Evolutionary conservation across 2,329 filamentous ascomycete species (phyloP).

Genomic region (Xylariaceae sp.): DNA sequence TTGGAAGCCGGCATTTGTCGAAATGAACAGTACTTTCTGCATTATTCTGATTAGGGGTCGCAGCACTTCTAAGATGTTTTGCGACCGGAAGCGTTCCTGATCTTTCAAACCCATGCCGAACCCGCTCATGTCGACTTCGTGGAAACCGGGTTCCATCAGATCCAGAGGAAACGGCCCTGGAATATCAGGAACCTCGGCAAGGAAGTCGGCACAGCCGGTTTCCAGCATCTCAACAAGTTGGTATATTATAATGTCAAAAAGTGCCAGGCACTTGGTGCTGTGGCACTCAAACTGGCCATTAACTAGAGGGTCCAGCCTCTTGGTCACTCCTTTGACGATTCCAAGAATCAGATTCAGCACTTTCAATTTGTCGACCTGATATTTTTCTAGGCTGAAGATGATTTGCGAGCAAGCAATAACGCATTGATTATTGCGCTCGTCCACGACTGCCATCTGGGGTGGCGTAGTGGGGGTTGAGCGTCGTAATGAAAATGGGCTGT

Average conservation of each 20-base stretch:
- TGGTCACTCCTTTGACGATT: slow-evolving; percentile 2
- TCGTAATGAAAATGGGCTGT: background rate
- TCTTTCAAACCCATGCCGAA: background rate
- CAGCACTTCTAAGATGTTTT: slow-evolving; percentile 1
- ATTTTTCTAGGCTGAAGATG: slow-evolving; percentile 2
- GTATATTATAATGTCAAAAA: slow-evolving; percentile 4
- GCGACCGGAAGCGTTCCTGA: slow-evolving; percentile 1
- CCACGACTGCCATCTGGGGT: background rate
- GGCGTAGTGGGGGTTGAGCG: background rate
- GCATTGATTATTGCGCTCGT: slow-evolving; percentile 1
- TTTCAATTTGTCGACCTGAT: slow-evolving; percentile 1
- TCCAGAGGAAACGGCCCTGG: background rate
- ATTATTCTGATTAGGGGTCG: slow-evolving; percentile 2
- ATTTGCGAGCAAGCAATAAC: slow-evolving; percentile 1
- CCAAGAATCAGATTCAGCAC: slow-evolving; percentile 2
- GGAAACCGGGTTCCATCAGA: slow-evolving; percentile 1
- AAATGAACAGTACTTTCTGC: slow-evolving; percentile 1
- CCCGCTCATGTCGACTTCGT: slow-evolving; percentile 1
- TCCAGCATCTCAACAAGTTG: background rate
- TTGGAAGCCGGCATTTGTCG: background rate
- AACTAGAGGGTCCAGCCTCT: slow-evolving; percentile 1
- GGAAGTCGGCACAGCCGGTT: slow-evolving; percentile 1
- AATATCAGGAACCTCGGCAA: background rate
- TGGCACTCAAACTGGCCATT: background rate
- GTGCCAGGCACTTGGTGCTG: background rate